Percentiles rank a stretch among this genome's conserved stretches.
These are phyloP conservation scores for Arachis stenosperma DNA, from an alignment of 306 rosid species.

Conservation along the genomic window DNA sequence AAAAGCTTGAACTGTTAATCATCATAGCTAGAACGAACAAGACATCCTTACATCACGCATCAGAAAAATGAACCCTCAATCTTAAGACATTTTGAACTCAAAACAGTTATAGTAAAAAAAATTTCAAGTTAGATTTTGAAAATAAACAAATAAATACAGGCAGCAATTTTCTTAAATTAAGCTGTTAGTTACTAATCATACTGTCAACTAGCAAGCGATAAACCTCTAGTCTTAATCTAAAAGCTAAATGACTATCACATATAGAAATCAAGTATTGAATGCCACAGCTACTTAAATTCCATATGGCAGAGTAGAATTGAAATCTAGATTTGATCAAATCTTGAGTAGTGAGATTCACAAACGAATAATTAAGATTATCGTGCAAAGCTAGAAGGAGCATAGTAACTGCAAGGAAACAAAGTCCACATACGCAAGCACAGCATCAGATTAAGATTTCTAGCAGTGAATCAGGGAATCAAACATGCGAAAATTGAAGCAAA, in stretches of 20 bases:
- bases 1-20: conserved; percentile 1
- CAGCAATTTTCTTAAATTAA: too few species aligned
- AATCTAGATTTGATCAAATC: not conserved
- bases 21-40: conserved; percentile 23
- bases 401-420: not conserved
- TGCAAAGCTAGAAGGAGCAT: not conserved
- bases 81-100: not conserved
- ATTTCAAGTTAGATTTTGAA: too few species aligned
- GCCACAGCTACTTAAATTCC: conserved; percentile 4
- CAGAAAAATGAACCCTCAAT: not conserved
- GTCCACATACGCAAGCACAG: conserved; percentile 12
- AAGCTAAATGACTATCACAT: not conserved
- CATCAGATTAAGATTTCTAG: conserved; percentile 30
- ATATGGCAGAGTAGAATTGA: not conserved
- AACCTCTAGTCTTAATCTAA: not conserved
- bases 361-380: not conserved
- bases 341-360: not conserved
- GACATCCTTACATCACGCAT: not conserved
- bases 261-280: conserved; percentile 11
- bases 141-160: too few species aligned
- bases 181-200: too few species aligned
- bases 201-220: not conserved
- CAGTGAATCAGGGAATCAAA: not conserved
- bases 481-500: not conserved
- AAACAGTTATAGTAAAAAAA: too few species aligned